Base-by-base conservation (phyloP, 106 monocot species). In the Acanthochlamys bracteata region DNA sequence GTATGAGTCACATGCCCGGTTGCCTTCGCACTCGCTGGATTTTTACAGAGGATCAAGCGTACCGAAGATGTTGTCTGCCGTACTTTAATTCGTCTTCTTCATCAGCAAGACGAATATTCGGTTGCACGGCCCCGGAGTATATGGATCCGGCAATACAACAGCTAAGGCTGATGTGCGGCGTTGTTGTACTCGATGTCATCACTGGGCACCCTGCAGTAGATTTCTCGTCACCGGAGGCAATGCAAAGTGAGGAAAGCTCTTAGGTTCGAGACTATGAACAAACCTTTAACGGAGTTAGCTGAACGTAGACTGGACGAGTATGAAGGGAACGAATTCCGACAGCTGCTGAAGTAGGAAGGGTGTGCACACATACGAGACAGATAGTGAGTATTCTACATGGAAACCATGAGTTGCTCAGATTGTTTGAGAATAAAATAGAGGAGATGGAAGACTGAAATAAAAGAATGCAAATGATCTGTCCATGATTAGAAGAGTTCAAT, bases 81-180 rank as follows among this genome's bases (percentile, higher is more conserved):
- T 33, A 33, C 33, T 33, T n/a, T n/a, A n/a, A 43, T 13, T 9
- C 12, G 15, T 49, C 49, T 9, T 14, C 55, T 22, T 69, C 80
- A 0, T 74, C 79, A 3, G 84, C 81, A 0, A 68, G 85, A 10
- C 89, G 93, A 39, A 94, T 94, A 39, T 94, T 94, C 69, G 93
- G 93, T 4, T 94, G 89, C 77, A 89, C 89, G 80, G 69, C 93
- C 1, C 93, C 89, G 23, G 93, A 94, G 76, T 94, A 94, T 68
- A 79, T 94, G 72, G 81, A 82, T 57, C 79, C 11, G 93, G 93
- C 0, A 73, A 75, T 59, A 86, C 84, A 12, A 94, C 81, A 3
- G 61, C 86, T 6, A 71, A 53, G 77, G 86, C 83, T 1, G 93
- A 94, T 56, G 86, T 94, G 45, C 57, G 89, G 93, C 10, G 93